Conservation (phyloP, 441 rosid species). For the Croton laevigatus region DNA sequence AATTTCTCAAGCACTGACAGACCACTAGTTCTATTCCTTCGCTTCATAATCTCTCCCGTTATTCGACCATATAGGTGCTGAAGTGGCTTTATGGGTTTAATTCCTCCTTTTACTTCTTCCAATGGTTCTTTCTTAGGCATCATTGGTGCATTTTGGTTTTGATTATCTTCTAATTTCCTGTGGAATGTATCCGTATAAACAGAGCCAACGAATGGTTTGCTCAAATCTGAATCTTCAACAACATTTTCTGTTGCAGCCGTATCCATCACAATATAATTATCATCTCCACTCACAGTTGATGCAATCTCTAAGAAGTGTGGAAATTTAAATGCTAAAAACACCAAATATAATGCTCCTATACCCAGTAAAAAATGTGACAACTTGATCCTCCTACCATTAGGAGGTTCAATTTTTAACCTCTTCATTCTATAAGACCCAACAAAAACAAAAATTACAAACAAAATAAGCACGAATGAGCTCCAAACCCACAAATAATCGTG, state of each 20-base stretch:
- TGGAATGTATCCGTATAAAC: constrained; percentile 64
- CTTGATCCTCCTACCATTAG: constrained; percentile 59
- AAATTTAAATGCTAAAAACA: constrained; percentile 75
- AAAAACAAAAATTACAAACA: constrained; percentile 7
- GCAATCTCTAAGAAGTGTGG: constrained; percentile 75
- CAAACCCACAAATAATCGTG: neutral
- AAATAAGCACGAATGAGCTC: constrained; percentile 8
- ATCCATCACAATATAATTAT: constrained; percentile 46
- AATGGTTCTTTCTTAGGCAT: constrained; percentile 47
- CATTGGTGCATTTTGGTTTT: constrained; percentile 45
- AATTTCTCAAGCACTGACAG: constrained; percentile 67
- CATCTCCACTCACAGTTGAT: constrained; percentile 65
- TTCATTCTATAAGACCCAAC: constrained; percentile 45
- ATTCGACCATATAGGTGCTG: constrained; percentile 67
- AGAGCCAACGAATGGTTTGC: constrained; percentile 49
- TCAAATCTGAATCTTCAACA: constrained; percentile 50
- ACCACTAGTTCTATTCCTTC: constrained; percentile 59
- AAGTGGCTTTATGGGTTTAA: constrained; percentile 50
- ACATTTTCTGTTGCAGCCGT: constrained; percentile 35
- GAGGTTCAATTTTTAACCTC: constrained; percentile 62
- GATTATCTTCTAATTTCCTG: constrained; percentile 63
- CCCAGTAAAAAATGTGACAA: constrained; percentile 70
- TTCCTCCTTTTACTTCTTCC: constrained; percentile 37
- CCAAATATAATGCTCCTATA: constrained; percentile 60
- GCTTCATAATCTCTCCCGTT: constrained; percentile 65